phyloP scores from a whole-genome alignment of 345 rosid species.

The Xanthoceras sorbifolium region DNA sequence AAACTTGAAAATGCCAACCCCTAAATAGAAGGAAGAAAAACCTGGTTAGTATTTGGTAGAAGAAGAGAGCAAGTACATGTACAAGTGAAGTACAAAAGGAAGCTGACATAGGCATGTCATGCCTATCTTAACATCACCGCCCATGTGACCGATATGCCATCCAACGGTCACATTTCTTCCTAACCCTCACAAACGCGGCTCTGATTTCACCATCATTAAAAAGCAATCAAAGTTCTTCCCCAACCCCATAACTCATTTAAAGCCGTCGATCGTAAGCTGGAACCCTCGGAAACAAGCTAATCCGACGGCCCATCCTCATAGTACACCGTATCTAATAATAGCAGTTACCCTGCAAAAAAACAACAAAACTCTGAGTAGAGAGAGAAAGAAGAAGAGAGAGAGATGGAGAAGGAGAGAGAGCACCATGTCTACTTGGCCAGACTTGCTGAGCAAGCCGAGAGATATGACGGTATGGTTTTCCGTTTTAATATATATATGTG shows the following conservation, averaged over 20 bases:
- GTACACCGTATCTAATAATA: constrained; percentile 11
- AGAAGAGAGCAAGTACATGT: too few species aligned
- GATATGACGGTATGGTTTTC: constrained; percentile 76
- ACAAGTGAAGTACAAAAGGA: not conserved
- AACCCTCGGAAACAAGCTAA: constrained; percentile 21
- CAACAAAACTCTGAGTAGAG: not conserved
- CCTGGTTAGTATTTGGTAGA: not conserved
- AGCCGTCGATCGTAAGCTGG: constrained; percentile 28
- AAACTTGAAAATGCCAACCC: too few species aligned
- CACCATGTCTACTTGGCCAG: constrained; percentile 79
- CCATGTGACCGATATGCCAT: constrained; percentile 13
- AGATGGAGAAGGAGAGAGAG: constrained; percentile 90
- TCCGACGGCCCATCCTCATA: constrained; percentile 38
- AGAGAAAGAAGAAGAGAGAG: constrained; percentile 9
- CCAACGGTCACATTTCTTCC: constrained; percentile 22
- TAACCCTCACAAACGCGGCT: not conserved
- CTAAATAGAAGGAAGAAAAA: not conserved
- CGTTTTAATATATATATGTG: not conserved
- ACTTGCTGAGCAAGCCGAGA: constrained; percentile 91
- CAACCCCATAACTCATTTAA: constrained; percentile 10
- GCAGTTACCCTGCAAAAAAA: constrained; percentile 14
- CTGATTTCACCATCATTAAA: constrained; percentile 8
- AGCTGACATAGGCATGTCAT: not conserved
- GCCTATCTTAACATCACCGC: not conserved
- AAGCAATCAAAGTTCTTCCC: constrained; percentile 15